Conservation (phyloP, 176 grass and related monocot genomes). For the Oryza brachyantha region DNA sequence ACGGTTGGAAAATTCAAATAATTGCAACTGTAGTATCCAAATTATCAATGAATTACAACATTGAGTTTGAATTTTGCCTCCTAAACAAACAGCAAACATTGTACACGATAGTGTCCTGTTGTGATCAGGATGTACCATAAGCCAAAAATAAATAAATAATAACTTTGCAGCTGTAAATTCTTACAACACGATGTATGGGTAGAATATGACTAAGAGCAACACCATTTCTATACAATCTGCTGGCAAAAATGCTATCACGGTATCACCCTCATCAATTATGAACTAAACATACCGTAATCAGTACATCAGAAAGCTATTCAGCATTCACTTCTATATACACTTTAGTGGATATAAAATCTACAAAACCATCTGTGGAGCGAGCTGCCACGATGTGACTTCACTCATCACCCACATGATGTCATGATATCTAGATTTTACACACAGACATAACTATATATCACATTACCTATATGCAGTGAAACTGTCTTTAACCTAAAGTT, state of each 20-base stretch:
- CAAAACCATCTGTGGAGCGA: neutral
- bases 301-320: conserved; percentile 24
- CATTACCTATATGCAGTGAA: conserved; percentile 11
- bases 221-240: conserved; percentile 23
- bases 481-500: neutral
- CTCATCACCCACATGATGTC: conserved; percentile 17
- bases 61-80: neutral
- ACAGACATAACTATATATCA: neutral
- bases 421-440: conserved; percentile 23
- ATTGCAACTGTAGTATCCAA: neutral
- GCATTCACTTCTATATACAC: conserved; percentile 39
- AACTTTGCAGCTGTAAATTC: neutral
- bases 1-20: neutral
- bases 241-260: conserved; percentile 4
- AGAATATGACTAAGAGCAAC: neutral
- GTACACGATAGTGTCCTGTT: conserved; percentile 5
- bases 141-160: neutral
- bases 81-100: neutral
- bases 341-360: neutral
- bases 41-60: neutral
- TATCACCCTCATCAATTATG: neutral
- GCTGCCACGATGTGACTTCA: neutral
- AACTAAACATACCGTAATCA: conserved; percentile 24
- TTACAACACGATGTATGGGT: conserved; percentile 30
- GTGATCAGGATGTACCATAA: neutral